Percentiles rank a stretch among this genome's conserved stretches.
phyloP scores from a whole-genome alignment of 2,329 filamentous ascomycete species.

The Celoporthe dispersa region DNA sequence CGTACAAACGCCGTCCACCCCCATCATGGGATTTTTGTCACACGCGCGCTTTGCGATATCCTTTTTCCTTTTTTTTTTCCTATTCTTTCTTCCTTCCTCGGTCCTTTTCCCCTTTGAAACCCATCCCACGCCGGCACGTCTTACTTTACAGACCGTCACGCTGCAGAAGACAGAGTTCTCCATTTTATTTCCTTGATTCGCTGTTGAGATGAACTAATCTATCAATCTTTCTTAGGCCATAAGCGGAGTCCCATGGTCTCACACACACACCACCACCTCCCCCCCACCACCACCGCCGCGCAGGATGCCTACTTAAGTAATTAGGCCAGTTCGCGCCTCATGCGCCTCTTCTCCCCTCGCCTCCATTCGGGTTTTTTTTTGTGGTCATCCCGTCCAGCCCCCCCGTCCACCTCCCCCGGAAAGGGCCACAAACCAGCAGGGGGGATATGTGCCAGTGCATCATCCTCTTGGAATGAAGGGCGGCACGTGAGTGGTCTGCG shows the following conservation, averaged over 20 bases:
- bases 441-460: constrained; percentile 16
- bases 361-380: constrained; percentile 1
- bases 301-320: constrained; percentile 19
- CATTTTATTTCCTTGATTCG: constrained; percentile 7
- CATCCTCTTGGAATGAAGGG: constrained; percentile 16
- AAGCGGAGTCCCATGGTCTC: constrained; percentile 18
- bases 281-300: constrained; percentile 26
- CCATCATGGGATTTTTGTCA: constrained; percentile 29
- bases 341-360: constrained; percentile 4
- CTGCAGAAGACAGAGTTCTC: constrained; percentile 2
- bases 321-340: constrained; percentile 23
- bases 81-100: no score
- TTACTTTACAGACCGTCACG: background rate
- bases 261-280: background rate
- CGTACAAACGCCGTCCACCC: background rate
- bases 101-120: background rate
- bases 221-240: background rate
- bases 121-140: background rate
- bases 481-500: constrained; percentile 22
- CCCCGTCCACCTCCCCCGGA: background rate
- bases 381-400: constrained; percentile 5
- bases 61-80: no score
- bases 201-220: background rate
- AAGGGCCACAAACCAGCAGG: constrained; percentile 21
- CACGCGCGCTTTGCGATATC: constrained; percentile 28